phyloP scores from a whole-genome alignment of 2,329 filamentous ascomycete species.

The Trichoderma aggressivum region DNA sequence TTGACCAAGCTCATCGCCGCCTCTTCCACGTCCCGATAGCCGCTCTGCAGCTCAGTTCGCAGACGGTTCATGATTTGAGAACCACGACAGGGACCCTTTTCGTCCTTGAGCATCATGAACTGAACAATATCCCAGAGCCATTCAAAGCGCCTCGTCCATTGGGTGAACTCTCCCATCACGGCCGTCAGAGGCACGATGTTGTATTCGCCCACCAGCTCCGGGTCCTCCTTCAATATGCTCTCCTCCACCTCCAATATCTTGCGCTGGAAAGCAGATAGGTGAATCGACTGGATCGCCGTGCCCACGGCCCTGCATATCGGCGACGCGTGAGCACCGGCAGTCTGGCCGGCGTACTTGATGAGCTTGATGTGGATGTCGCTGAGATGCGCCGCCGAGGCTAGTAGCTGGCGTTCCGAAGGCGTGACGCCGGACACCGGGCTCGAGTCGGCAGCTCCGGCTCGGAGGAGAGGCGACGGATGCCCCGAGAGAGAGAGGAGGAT shows the following conservation, averaged over 20 bases:
- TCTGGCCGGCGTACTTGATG: conserved; percentile 61
- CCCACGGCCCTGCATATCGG: conserved; percentile 85
- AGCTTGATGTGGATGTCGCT: conserved; percentile 75
- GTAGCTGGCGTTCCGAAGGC: conserved; percentile 77
- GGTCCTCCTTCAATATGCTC: conserved; percentile 71
- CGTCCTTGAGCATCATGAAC: conserved; percentile 56
- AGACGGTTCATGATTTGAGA: conserved; percentile 75
- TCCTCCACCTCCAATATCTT: conserved; percentile 84
- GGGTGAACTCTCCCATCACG: conserved; percentile 79
- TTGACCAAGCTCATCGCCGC: conserved; percentile 70
- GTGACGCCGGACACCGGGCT: conserved; percentile 55
- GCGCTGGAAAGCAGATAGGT: conserved; percentile 76
- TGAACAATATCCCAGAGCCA: conserved; percentile 76
- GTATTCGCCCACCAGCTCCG: conserved; percentile 81
- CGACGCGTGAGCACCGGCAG: conserved; percentile 70
- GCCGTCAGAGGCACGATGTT: conserved; percentile 89
- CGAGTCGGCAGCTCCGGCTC: conserved; percentile 46
- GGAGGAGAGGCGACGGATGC: conserved; percentile 84
- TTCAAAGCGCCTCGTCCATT: conserved; percentile 78
- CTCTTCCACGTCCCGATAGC: conserved; percentile 80
- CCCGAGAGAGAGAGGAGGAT: conserved; percentile 94
- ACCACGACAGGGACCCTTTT: conserved; percentile 54
- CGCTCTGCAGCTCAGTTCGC: conserved; percentile 74
- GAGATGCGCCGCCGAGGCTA: conserved; percentile 72
- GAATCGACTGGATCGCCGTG: conserved; percentile 68